Evolutionary conservation across 1,284 basidiomycete genomes (phyloP).

Genomic region (Malassezia psittaci): DNA sequence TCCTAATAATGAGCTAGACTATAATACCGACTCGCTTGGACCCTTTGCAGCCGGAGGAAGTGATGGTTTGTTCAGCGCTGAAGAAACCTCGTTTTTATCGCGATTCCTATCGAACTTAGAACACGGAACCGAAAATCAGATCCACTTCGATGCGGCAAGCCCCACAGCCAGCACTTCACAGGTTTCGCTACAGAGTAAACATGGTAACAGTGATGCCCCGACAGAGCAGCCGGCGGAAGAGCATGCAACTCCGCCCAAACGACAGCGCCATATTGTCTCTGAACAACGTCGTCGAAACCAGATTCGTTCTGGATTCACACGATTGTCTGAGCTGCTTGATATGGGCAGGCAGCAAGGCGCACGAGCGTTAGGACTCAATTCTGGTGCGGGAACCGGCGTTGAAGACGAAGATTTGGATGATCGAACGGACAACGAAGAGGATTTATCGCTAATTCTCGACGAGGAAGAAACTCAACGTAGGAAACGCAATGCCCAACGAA

Average conservation of each 20-base stretch:
- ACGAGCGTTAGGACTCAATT: constrained; percentile 38
- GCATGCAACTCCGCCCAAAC: not conserved
- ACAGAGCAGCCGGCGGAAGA: not conserved
- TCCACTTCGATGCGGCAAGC: too few species aligned
- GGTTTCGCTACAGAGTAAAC: not conserved
- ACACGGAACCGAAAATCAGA: not conserved
- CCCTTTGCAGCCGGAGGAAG: not conserved
- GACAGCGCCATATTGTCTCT: constrained; percentile 14
- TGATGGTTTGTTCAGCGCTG: not conserved
- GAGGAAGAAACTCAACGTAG: constrained; percentile 18
- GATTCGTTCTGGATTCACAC: constrained; percentile 43
- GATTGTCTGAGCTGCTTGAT: constrained; percentile 42
- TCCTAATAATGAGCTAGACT: not conserved
- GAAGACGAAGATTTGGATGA: constrained; percentile 45
- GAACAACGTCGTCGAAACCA: constrained; percentile 44
- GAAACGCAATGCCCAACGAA: constrained; percentile 14
- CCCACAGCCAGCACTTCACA: not conserved
- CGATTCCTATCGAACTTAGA: not conserved
- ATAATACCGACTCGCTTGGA: not conserved
- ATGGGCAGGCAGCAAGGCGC: constrained; percentile 40
- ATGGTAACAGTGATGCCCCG: too few species aligned
- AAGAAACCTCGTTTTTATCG: not conserved
- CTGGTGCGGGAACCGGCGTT: constrained; percentile 42
- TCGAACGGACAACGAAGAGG: constrained; percentile 35
- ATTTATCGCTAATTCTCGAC: constrained; percentile 14